Conservation (phyloP, 768 basidiomycete genomes). For the Russula vinacea region DNA sequence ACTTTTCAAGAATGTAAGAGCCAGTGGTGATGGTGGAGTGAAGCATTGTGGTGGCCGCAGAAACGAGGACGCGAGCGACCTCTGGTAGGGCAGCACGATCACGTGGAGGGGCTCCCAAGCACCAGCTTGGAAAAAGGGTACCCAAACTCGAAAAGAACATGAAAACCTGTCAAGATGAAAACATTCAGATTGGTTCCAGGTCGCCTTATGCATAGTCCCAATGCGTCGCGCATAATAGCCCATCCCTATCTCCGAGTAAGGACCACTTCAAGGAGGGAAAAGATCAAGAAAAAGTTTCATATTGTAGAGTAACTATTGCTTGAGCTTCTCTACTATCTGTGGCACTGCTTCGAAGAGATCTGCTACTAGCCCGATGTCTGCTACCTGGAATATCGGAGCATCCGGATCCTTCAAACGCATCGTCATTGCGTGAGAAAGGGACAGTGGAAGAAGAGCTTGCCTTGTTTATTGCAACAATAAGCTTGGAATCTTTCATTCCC, state of each 20-base stretch:
- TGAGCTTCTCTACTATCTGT: constrained; percentile 83
- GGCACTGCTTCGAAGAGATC: constrained; percentile 93
- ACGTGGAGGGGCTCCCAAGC: constrained; percentile 3
- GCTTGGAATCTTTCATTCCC: constrained; percentile 98
- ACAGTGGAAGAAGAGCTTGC: constrained; percentile 39
- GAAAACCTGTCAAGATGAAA: background rate
- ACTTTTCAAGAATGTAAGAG: constrained; percentile 57
- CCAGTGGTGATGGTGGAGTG: constrained; percentile 59
- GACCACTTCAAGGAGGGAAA: background rate
- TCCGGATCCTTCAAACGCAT: constrained; percentile 70
- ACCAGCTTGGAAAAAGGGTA: too few species aligned
- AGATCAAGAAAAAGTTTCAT: background rate
- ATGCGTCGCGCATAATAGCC: background rate
- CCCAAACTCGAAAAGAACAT: too few species aligned
- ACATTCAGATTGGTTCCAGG: background rate
- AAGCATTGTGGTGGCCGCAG: constrained; percentile 33
- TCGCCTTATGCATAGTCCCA: background rate
- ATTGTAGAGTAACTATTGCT: constrained; percentile 37
- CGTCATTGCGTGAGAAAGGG: background rate
- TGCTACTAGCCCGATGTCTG: constrained; percentile 90
- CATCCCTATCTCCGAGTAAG: background rate
- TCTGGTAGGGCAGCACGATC: background rate
- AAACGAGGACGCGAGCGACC: too few species aligned
- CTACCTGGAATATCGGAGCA: constrained; percentile 98
- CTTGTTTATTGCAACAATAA: constrained; percentile 98